Evolutionary conservation across 2,329 filamentous ascomycete genomes (phyloP).

Genomic region (Diaporthe ilicicola): DNA sequence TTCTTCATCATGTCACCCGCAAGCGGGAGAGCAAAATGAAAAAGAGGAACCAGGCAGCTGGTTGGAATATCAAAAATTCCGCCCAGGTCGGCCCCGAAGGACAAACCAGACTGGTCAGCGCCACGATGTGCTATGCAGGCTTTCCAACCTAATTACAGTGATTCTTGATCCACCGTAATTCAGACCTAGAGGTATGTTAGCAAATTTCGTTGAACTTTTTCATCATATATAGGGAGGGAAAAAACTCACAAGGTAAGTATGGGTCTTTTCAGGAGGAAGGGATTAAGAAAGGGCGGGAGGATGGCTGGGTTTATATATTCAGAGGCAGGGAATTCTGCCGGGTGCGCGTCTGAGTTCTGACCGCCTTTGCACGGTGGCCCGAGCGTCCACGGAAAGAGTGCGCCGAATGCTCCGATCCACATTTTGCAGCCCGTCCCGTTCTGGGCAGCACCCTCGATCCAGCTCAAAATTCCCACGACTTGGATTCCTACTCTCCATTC

Average conservation of each 20-base stretch:
- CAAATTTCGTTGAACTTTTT: too few species aligned
- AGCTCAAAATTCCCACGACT: background rate
- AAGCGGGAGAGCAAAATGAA: conserved; percentile 53
- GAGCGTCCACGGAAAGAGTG: conserved; percentile 17
- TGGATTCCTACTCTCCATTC: background rate
- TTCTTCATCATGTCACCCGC: conserved; percentile 55
- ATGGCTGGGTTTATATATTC: conserved; percentile 19
- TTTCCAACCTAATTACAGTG: conserved; percentile 50
- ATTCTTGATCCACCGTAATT: conserved; percentile 52
- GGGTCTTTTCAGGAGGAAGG: conserved; percentile 49
- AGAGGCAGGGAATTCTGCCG: background rate
- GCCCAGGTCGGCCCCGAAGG: conserved; percentile 60
- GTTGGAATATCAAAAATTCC: conserved; percentile 56
- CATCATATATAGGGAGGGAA: too few species aligned
- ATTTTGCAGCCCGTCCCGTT: background rate
- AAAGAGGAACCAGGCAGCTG: conserved; percentile 39
- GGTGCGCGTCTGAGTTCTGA: background rate
- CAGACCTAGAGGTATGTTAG: conserved; percentile 7
- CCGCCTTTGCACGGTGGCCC: conserved; percentile 17
- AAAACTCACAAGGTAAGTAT: conserved; percentile 62
- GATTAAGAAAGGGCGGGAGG: conserved; percentile 31
- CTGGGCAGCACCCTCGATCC: background rate
- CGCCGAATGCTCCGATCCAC: conserved; percentile 33
- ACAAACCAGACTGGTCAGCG: conserved; percentile 58
- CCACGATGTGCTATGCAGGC: conserved; percentile 65